Evolutionary conservation across 2,329 filamentous ascomycete genomes (phyloP), one percentile per base, ranked within the genome.

Genomic region (Didymosphaeria variabile): DNA sequence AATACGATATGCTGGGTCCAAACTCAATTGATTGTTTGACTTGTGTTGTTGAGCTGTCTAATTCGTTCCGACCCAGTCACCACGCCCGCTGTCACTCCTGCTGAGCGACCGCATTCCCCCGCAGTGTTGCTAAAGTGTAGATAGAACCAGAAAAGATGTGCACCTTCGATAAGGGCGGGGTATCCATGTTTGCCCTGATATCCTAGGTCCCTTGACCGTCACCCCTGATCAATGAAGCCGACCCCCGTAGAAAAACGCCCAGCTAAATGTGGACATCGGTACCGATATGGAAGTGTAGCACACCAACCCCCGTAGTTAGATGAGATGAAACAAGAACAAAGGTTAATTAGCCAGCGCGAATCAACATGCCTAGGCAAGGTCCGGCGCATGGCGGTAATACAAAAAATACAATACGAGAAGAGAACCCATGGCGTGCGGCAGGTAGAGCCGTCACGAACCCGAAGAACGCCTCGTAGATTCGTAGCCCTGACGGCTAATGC

Each of bases 401-500:
- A 45, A 19, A 34, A 45, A 19, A 34, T 15, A 36, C 42, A 45
- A 55, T 45, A 55, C 52, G 40, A 45, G 53, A 55, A 45, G 40
- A 23, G 36, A 55, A 45, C 29, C 36, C 19, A 42, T 38, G 29
- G 2, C 23, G 31, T 49, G 19, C 36, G 17, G 52, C 26, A 44
- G 26, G 34, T 5, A 5, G 26, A 6, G 34, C 40, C 55, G 55
- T 58, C 57, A 38, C 52, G 44, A 52, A 58, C 58, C 56, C 46
- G 57, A 47, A 59, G 53, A 67, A 69, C 65, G 56, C 67, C 65
- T 57, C 54, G 38, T 65, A 61, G 59, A 63, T 64, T 77, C 69
- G 67, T 78, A 77, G 76, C 76, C 77, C 65, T 78, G 76, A 77
- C 73, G 73, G 76, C 77, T 47, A 46, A 72, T 75, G 75, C 75